These are phyloP conservation scores for Cucurbita moschata DNA, from an alignment of 306 rosid species.

Conservation along the genomic window DNA sequence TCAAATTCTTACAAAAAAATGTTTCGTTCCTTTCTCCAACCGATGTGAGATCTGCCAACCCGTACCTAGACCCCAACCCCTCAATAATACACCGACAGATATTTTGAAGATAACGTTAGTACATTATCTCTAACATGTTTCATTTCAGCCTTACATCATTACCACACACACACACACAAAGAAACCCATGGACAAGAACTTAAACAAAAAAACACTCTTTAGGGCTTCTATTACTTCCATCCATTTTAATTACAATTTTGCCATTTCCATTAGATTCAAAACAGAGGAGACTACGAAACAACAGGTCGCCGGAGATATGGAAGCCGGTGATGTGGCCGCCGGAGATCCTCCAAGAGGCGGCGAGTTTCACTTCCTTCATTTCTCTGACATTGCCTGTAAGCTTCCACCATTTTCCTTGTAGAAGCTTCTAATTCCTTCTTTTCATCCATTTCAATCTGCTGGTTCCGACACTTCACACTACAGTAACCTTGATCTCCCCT, in stretches of 20 bases:
- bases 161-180: background rate
- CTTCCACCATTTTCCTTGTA: constrained; percentile 18
- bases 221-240: background rate
- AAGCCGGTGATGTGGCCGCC: background rate
- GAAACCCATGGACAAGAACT: background rate
- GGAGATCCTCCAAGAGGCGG: background rate
- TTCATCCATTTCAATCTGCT: constrained; percentile 32
- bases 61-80: background rate
- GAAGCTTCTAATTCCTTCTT: constrained; percentile 28
- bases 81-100: background rate
- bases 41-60: no score
- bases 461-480: constrained; percentile 27
- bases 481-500: constrained; percentile 42
- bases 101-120: background rate
- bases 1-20: no score
- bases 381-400: constrained; percentile 9
- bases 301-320: background rate
- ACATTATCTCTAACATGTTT: background rate
- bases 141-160: background rate
- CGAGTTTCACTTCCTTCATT: background rate
- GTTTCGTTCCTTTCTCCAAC: no score
- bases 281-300: background rate
- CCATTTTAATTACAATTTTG: background rate
- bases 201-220: background rate
- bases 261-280: background rate